Conservation (phyloP, 2,329 filamentous ascomycete genomes). For the Sphaerulina populicola region DNA sequence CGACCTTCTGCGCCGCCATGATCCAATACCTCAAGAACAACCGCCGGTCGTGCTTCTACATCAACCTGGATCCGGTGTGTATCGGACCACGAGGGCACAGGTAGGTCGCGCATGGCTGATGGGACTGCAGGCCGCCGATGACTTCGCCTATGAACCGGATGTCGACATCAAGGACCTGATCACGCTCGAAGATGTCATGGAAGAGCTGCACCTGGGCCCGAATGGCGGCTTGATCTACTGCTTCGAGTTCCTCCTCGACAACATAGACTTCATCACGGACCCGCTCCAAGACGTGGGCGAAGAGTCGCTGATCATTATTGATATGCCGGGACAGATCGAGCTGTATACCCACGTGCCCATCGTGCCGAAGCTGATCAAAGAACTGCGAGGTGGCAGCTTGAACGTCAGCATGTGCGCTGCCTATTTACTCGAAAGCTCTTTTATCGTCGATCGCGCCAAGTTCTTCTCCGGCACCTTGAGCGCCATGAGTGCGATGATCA, state of each 20-base stretch:
- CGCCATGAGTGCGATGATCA: slow-evolving; percentile 98
- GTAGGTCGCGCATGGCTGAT: slow-evolving; percentile 9
- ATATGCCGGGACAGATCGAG: slow-evolving; percentile 98
- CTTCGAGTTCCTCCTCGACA: slow-evolving; percentile 91
- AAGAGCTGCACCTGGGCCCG: slow-evolving; percentile 80
- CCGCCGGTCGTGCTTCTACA: slow-evolving; percentile 90
- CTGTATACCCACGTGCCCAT: slow-evolving; percentile 96
- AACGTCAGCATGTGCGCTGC: slow-evolving; percentile 89
- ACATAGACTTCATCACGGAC: slow-evolving; percentile 83
- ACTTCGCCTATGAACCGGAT: slow-evolving; percentile 83
- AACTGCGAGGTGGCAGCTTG: slow-evolving; percentile 70
- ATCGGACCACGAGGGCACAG: not conserved
- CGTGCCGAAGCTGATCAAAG: slow-evolving; percentile 72
- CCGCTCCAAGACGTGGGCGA: slow-evolving; percentile 78
- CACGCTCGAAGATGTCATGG: slow-evolving; percentile 91
- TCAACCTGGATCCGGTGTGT: slow-evolving; percentile 67
- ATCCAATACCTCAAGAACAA: slow-evolving; percentile 88
- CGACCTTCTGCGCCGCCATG: slow-evolving; percentile 87
- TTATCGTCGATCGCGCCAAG: slow-evolving; percentile 90
- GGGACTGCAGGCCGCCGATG: slow-evolving; percentile 66
- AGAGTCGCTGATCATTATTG: slow-evolving; percentile 94
- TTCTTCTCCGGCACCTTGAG: slow-evolving; percentile 94
- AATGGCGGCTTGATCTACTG: slow-evolving; percentile 94
- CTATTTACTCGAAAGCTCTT: slow-evolving; percentile 91
- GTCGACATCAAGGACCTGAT: slow-evolving; percentile 94